Percentiles rank a stretch among this genome's conserved stretches.
phyloP scores from a whole-genome alignment of 2,329 filamentous ascomycete species.

The Cladosporium oxysporum region DNA sequence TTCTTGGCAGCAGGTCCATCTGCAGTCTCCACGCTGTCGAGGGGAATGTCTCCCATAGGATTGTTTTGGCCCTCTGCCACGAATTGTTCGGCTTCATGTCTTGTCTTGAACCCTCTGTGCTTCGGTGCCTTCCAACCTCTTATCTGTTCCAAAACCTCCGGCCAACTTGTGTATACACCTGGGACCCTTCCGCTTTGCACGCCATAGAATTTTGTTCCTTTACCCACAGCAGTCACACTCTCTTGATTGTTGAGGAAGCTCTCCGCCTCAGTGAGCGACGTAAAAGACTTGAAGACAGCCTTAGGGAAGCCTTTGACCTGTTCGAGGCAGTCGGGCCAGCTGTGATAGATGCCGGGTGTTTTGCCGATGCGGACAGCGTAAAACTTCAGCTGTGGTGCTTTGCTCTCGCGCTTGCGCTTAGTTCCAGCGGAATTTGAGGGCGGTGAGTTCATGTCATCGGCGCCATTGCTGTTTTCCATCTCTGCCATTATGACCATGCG shows the following conservation, averaged over 20 bases:
- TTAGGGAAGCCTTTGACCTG: slow-evolving; percentile 63
- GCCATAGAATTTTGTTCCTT: slow-evolving; percentile 57
- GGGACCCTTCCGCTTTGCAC: slow-evolving; percentile 60
- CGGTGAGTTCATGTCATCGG: not conserved
- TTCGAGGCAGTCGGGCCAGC: slow-evolving; percentile 62
- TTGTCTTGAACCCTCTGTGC: slow-evolving; percentile 51
- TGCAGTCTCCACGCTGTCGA: slow-evolving; percentile 26
- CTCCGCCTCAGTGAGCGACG: slow-evolving; percentile 71
- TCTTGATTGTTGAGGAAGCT: slow-evolving; percentile 67
- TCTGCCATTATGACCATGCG: slow-evolving; percentile 14
- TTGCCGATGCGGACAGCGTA: slow-evolving; percentile 65
- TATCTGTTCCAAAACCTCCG: slow-evolving; percentile 71
- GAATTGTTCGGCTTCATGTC: slow-evolving; percentile 74
- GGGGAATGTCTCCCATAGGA: slow-evolving; percentile 15
- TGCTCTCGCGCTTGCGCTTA: slow-evolving; percentile 57
- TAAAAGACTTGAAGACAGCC: slow-evolving; percentile 70
- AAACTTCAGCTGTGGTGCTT: slow-evolving; percentile 51
- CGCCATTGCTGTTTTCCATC: slow-evolving; percentile 36
- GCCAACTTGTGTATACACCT: slow-evolving; percentile 68
- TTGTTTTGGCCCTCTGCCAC: slow-evolving; percentile 50
- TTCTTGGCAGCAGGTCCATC: slow-evolving; percentile 40
- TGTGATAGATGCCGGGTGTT: slow-evolving; percentile 63
- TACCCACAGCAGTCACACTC: slow-evolving; percentile 22
- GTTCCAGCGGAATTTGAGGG: slow-evolving; percentile 37
- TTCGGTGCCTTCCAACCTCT: slow-evolving; percentile 68